Base-by-base conservation (phyloP, 2,329 filamentous ascomycete genomes). In the Nigrospora oryzae region DNA sequence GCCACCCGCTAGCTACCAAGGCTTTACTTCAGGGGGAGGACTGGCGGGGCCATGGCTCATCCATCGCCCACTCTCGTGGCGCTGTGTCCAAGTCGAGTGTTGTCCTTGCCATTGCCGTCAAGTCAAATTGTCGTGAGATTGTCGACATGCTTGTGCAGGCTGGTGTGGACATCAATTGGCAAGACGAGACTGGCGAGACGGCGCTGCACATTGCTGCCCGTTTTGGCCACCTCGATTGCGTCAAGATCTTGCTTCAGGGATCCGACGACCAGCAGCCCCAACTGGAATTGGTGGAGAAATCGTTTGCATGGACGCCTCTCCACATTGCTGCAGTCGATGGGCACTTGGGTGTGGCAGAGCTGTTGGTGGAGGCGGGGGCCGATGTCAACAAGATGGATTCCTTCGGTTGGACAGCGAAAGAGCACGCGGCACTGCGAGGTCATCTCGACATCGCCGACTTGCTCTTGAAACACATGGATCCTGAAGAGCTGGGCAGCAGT, bases 261-360 rank as follows among this genome's bases (percentile, higher is more conserved):
- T 83, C 79, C 1, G 66, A 73, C 6, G 71, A 77, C 37, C 86
- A 93, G 53, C 88, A 83, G 57, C 82, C 83, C 1, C 69, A 96
- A 49, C 69, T 89, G 1, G 85, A 95, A 55, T 68, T 94, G 33
- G 68, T 77, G 0, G 93, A 98, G 59, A 86, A 84, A 44, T 84
- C 85, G 0, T 97, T 94, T 59, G 81, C 84, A 3, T 98, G 93
- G 91, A 96, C 93, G 1, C 88, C 93, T n/a, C 71, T 98, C 12
- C 93, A 95, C 58, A 85, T 95, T 51, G 88, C 91, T 11, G 87
- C 86, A 44, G 91, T 97, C 3, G 90, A 98, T 57, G 91, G 91
- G 0, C 84, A 89, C 51, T 64, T 89, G 11, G 66, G 75, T 0
- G 79, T 95, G 36, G 86, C 86, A 1, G 76, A 89, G 57, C 71